phyloP scores from a whole-genome alignment of 768 basidiomycete genomes.

The Boletus coccyginus region DNA sequence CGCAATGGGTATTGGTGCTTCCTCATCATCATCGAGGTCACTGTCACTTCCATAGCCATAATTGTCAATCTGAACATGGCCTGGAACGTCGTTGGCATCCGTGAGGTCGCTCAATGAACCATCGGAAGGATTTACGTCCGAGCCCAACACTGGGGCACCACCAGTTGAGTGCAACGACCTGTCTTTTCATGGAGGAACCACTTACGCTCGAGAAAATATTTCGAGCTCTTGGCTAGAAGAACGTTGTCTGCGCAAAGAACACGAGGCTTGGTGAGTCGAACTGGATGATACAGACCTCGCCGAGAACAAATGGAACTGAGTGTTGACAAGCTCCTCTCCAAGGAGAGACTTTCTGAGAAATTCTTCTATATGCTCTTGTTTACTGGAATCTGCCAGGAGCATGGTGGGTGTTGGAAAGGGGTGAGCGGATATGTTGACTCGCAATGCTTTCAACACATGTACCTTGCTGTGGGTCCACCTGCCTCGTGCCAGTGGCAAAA shows the following conservation, averaged over 20 bases:
- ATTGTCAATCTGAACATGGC: constrained; percentile 8
- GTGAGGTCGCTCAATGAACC: constrained; percentile 13
- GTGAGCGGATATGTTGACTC: no score
- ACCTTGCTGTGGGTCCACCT: no score
- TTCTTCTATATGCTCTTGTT: constrained; percentile 15
- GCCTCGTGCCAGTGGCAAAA: no score
- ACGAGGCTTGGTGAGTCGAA: constrained; percentile 15
- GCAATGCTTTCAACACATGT: no score
- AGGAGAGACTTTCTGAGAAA: constrained; percentile 13
- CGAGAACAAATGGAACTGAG: constrained; percentile 31
- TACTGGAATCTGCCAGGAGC: constrained; percentile 1
- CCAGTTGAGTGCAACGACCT: background rate
- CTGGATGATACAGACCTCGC: constrained; percentile 2
- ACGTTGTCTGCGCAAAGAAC: constrained; percentile 29
- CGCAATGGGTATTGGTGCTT: no score
- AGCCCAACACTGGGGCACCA: constrained; percentile 9
- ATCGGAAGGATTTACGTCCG: constrained; percentile 5
- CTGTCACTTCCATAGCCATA: constrained; percentile 34
- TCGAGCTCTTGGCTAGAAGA: constrained; percentile 23
- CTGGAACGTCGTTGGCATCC: constrained; percentile 5
- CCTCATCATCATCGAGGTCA: constrained; percentile 27
- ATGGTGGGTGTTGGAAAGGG: background rate
- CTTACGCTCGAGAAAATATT: constrained; percentile 28
- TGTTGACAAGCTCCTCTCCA: constrained; percentile 20
- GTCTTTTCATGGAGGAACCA: background rate